Conservation (phyloP, 441 rosid species). For the Pelargonium myrrhifolium region DNA sequence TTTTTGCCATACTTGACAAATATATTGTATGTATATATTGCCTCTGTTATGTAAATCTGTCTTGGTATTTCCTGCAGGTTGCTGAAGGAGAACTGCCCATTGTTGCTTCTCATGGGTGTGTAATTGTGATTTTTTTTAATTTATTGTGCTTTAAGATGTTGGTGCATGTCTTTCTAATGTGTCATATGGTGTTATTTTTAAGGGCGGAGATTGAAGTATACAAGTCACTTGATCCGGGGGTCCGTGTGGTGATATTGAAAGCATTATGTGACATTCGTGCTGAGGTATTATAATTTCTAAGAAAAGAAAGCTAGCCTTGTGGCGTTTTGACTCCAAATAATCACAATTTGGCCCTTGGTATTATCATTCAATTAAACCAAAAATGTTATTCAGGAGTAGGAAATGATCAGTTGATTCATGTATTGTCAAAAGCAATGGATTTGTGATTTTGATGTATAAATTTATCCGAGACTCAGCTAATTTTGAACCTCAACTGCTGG, state of each 20-base stretch:
- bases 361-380: background rate
- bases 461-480: background rate
- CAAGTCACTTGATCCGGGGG: conserved; percentile 82
- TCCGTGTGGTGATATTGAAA: conserved; percentile 92
- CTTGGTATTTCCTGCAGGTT: conserved; percentile 46
- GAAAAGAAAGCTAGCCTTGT: conserved; percentile 3
- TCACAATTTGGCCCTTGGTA: conserved; percentile 6
- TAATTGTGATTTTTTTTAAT: conserved; percentile 25
- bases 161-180: conserved; percentile 24
- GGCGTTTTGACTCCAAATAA: conserved; percentile 9
- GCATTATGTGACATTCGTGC: conserved; percentile 96
- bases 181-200: conserved; percentile 19
- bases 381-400: conserved; percentile 7
- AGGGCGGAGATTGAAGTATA: conserved; percentile 77
- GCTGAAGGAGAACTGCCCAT: conserved; percentile 97
- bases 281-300: conserved; percentile 50
- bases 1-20: conserved; percentile 20
- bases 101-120: conserved; percentile 96
- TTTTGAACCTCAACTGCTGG: background rate
- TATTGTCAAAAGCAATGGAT: background rate
- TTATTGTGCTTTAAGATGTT: conserved; percentile 14
- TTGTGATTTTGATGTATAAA: background rate
- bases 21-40: conserved; percentile 8
- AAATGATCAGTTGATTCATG: conserved; percentile 5
- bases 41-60: conserved; percentile 18